Conservation (phyloP, 352 stramenopile species). For the Phytophthora hibernalis region DNA sequence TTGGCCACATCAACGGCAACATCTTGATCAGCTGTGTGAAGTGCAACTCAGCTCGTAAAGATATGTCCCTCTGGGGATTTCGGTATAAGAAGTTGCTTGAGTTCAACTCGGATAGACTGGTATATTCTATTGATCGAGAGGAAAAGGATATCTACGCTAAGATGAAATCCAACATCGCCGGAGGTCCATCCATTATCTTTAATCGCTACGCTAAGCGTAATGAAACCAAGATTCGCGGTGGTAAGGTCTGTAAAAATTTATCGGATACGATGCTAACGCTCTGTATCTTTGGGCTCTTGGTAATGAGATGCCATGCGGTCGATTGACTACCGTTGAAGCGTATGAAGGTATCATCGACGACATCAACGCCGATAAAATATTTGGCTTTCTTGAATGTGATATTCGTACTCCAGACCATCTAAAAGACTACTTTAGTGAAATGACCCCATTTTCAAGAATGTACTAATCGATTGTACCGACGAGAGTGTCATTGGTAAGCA, state of each 20-base stretch:
- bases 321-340: conserved; percentile 6
- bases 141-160: conserved; percentile 16
- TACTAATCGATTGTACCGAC: conserved; percentile 7
- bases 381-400: background rate
- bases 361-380: conserved; percentile 6
- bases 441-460: conserved; percentile 35
- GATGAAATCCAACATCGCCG: conserved; percentile 3
- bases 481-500: conserved; percentile 33
- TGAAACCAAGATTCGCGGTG: conserved; percentile 8
- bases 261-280: conserved; percentile 23
- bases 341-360: conserved; percentile 14
- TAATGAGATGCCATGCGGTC: conserved; percentile 44
- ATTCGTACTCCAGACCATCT: background rate
- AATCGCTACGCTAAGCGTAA: background rate
- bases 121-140: conserved; percentile 2
- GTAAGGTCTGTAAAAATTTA: conserved; percentile 14
- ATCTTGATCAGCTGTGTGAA: conserved; percentile 27
- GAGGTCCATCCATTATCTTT: background rate
- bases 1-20: conserved; percentile 8
- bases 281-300: conserved; percentile 16
- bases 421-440: conserved; percentile 30
- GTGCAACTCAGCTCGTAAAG: conserved; percentile 1
- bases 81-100: conserved; percentile 22
- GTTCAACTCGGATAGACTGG: conserved; percentile 10
- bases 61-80: conserved; percentile 24